phyloP scores from a whole-genome alignment of 495 filamentous ascomycete species.

The Neurospora intermedia region DNA sequence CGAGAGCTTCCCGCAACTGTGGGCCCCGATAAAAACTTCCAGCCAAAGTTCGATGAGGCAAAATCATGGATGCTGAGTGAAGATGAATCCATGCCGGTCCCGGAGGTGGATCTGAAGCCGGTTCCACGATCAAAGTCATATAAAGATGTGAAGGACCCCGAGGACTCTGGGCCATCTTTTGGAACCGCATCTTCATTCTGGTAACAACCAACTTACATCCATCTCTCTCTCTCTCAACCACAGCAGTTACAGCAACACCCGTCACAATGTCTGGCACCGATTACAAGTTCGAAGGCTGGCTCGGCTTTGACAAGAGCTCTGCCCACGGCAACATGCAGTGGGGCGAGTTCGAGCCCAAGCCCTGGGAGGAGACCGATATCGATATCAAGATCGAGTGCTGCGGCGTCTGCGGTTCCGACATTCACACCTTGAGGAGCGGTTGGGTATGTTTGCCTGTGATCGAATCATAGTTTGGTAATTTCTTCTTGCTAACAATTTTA shows the following conservation, averaged over 20 bases:
- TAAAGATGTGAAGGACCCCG: not conserved
- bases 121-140: not conserved
- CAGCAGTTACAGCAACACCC: not conserved
- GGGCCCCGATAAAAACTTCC: not conserved
- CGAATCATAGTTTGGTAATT: too few relatives aligned
- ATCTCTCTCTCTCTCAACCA: not conserved
- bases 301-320: slow-evolving; percentile 50
- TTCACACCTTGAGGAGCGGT: slow-evolving; percentile 66
- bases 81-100: not conserved
- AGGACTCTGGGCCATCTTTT: not conserved
- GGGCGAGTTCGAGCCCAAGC: slow-evolving; percentile 65
- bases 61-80: not conserved
- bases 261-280: slow-evolving; percentile 15
- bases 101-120: not conserved
- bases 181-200: not conserved
- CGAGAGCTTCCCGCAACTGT: not conserved
- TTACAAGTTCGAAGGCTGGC: slow-evolving; percentile 68
- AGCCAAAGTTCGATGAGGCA: not conserved
- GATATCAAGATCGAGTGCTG: slow-evolving; percentile 73
- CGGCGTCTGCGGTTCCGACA: slow-evolving; percentile 71
- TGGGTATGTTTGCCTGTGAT: slow-evolving; percentile 40
- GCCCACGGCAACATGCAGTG: slow-evolving; percentile 61
- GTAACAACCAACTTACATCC: not conserved
- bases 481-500: not conserved
- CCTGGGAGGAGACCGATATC: slow-evolving; percentile 66